Percentiles rank a stretch among this genome's conserved stretches.
These are phyloP conservation scores for Fusarium decemcellulare DNA, from an alignment of 2,329 filamentous ascomycete species.

Conservation along the genomic window DNA sequence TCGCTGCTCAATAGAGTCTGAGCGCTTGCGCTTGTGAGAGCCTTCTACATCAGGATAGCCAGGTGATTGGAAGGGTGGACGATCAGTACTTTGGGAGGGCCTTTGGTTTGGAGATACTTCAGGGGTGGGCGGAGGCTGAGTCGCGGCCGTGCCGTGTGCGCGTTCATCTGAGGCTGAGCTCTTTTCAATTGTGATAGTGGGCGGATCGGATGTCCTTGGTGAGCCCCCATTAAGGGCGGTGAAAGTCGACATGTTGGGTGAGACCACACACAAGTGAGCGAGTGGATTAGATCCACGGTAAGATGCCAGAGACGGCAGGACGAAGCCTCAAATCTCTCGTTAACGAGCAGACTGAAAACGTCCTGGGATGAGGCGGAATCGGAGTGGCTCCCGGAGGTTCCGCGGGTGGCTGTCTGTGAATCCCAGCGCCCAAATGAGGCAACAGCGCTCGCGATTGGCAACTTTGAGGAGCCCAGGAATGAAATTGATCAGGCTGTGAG, in stretches of 20 bases:
- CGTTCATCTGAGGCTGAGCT: conserved; percentile 53
- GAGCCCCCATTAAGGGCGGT: conserved; percentile 67
- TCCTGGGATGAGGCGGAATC: conserved; percentile 16
- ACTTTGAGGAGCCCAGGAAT: conserved; percentile 3
- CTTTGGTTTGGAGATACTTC: conserved; percentile 53
- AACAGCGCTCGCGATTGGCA: conserved; percentile 9
- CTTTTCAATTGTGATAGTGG: conserved; percentile 49
- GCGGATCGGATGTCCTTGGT: conserved; percentile 58
- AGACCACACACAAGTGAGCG: conserved; percentile 6
- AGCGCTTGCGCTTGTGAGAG: conserved; percentile 78
- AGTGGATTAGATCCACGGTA: conserved; percentile 4
- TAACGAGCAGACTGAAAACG: conserved; percentile 12
- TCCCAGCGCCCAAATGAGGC: conserved; percentile 2
- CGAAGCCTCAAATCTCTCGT: conserved; percentile 10
- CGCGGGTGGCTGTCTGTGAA: conserved; percentile 23
- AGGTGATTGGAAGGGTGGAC: conserved; percentile 57
- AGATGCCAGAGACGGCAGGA: conserved; percentile 7
- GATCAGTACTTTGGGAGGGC: conserved; percentile 58
- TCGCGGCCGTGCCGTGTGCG: conserved; percentile 42
- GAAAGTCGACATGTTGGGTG: conserved; percentile 63
- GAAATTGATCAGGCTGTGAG: conserved; percentile 11
- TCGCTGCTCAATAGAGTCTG: conserved; percentile 69
- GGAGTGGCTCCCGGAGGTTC: conserved; percentile 35
- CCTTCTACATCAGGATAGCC: conserved; percentile 62
- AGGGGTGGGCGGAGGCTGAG: conserved; percentile 45